Base-by-base conservation (phyloP, 208 protist species). In the Wallacemonas sp. region DNA sequence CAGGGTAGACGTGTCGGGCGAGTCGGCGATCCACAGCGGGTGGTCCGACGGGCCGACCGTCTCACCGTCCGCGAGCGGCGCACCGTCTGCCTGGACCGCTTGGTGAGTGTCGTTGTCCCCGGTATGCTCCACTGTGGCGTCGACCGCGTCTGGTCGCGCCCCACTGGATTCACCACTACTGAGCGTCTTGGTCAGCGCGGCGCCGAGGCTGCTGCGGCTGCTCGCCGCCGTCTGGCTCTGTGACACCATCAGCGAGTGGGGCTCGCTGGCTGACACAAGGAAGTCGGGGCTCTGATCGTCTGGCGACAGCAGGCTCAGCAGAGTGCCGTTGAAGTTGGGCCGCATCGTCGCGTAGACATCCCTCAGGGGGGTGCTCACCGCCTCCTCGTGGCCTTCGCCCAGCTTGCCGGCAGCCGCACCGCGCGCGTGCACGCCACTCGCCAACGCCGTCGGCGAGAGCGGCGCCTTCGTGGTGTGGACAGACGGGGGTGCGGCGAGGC, bases 241-340 rank as follows among this genome's bases (percentile, higher is more conserved):
- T 21, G 30, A 1, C 29, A 37, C 15, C 50, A 37, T 5, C 29
- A 34, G 6, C 0, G 50, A 57, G 50, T 57, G 26, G n/a, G 50
- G 26, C 29, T 57, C 50, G 21, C 50, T 57, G 15, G 50, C 50
- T 3, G 50, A 15, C 10, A 57, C 0, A 12, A 57, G 17, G 21
- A 57, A 57, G 50, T 57, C 50, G 8, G 9, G 50, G 0, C 12
- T 8, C 13, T 32, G 29, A 32, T 57, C 50, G 12, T 57, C 50
- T 6, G 50, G 50, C 4, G 50, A 57, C 36, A 57, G n/a, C 30
- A 57, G 38, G 50, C 50, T 57, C 50, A 57, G 9, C 17, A 57
- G 30, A 4, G 50, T 57, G 9, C 50, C 32, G 50, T 19, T 57
- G 30, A 57, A 57, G 50, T 57, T 57, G 26, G 50, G 50, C 30